Conservation (phyloP, 139 green algal genomes). For the Chlamydomonas incerta region DNA sequence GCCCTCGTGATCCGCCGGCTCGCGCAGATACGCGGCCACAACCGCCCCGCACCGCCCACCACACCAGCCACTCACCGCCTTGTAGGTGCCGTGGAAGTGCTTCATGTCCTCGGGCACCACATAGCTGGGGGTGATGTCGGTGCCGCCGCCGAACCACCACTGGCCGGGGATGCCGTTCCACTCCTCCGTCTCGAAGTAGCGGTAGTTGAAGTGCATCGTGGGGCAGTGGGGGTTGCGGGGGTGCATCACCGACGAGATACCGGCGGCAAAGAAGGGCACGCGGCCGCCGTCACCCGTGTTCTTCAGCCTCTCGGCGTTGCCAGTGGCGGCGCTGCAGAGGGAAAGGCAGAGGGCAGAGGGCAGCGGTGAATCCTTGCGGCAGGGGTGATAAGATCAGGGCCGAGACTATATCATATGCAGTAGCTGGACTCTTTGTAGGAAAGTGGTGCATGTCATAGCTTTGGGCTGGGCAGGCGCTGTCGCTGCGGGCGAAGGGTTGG, state of each 20-base stretch:
- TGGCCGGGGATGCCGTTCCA: slow-evolving; percentile 92
- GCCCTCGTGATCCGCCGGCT: no score
- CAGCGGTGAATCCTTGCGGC: not conserved
- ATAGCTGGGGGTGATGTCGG: slow-evolving; percentile 98
- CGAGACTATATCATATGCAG: no score
- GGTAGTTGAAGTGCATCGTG: slow-evolving; percentile 99
- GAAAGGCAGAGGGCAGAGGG: no score
- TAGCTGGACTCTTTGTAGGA: no score
- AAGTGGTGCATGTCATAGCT: no score
- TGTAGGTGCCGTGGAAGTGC: slow-evolving; percentile 98
- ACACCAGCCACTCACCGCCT: slow-evolving; percentile 66
- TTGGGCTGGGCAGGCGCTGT: no score
- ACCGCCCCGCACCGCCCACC: not conserved
- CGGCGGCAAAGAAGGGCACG: slow-evolving; percentile 98
- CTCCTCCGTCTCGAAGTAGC: slow-evolving; percentile 99
- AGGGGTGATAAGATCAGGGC: no score
- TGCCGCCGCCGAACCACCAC: slow-evolving; percentile 99
- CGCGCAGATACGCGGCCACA: no score
- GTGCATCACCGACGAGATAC: slow-evolving; percentile 98
- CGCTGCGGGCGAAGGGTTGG: no score
- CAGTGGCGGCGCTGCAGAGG: slow-evolving; percentile 78
- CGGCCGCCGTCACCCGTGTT: slow-evolving; percentile 59
- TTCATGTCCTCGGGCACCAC: slow-evolving; percentile 95
- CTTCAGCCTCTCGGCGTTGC: slow-evolving; percentile 49
- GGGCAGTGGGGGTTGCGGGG: slow-evolving; percentile 95